Percentiles rank a stretch among this genome's conserved stretches.
phyloP scores from a whole-genome alignment of 192 early-diverging fungal species.

The Backusella liffmaniae region DNA sequence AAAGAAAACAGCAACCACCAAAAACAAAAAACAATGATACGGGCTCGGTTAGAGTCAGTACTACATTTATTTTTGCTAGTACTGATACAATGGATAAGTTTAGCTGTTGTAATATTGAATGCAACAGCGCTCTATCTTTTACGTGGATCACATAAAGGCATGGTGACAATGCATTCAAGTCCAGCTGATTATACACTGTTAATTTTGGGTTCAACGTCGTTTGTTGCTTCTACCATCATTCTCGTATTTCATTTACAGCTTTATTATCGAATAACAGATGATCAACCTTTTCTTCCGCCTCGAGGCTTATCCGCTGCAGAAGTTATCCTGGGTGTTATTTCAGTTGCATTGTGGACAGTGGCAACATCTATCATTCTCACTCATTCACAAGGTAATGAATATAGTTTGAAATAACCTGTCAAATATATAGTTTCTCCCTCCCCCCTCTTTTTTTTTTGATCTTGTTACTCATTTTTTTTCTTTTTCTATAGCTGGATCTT shows the following conservation, averaged over 20 bases:
- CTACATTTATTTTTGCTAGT: constrained; percentile 9
- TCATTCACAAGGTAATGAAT: constrained; percentile 5
- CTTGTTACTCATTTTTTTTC: neutral
- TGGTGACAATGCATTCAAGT: neutral
- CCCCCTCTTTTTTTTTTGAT: neutral
- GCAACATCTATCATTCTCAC: neutral
- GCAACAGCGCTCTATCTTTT: constrained; percentile 10
- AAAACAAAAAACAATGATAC: constrained; percentile 1
- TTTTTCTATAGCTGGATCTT: neutral
- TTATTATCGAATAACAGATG: neutral
- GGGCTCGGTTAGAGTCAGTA: constrained; percentile 16
- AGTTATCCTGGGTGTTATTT: constrained; percentile 3
- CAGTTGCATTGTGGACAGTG: constrained; percentile 4
- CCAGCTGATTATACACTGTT: constrained; percentile 15
- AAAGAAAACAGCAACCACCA: neutral
- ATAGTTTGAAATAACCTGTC: neutral
- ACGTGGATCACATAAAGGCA: neutral
- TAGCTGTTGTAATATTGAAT: constrained; percentile 17
- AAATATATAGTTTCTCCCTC: neutral
- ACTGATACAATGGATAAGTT: constrained; percentile 13
- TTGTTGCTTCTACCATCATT: constrained; percentile 8
- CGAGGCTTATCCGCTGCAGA: neutral
- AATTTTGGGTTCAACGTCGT: constrained; percentile 1
- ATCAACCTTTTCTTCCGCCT: constrained; percentile 1
- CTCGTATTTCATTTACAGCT: constrained; percentile 6